These are phyloP conservation scores for Davidsoniella neocaledoniae DNA, from an alignment of 2,329 filamentous ascomycete genomes.

Conservation along the genomic window DNA sequence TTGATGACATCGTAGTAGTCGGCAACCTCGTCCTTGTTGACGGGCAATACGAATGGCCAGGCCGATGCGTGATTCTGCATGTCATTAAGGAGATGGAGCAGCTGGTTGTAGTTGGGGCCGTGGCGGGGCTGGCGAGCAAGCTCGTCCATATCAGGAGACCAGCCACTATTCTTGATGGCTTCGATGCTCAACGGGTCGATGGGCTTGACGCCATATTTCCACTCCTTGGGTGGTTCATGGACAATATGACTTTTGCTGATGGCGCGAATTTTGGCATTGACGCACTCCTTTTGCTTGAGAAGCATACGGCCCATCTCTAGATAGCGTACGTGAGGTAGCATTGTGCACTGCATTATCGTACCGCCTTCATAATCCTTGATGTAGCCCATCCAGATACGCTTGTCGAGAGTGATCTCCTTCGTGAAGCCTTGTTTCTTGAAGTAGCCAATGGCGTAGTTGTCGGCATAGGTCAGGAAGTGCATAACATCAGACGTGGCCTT, in stretches of 20 bases:
- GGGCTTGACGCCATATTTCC: conserved; percentile 55
- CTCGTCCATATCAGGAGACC: conserved; percentile 97
- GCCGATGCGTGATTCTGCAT: conserved; percentile 85
- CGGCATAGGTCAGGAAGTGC: conserved; percentile 97
- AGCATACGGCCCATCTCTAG: conserved; percentile 87
- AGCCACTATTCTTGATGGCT: conserved; percentile 81
- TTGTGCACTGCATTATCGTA: conserved; percentile 97
- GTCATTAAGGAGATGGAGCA: conserved; percentile 83
- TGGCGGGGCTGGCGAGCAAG: conserved; percentile 86
- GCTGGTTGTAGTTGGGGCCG: conserved; percentile 88
- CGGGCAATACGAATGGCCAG: conserved; percentile 89
- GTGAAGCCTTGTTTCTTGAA: conserved; percentile 99
- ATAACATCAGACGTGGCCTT: conserved; percentile 93
- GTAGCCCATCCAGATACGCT: conserved; percentile 93
- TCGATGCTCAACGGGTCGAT: conserved; percentile 79
- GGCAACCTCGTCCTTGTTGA: conserved; percentile 90
- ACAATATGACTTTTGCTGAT: conserved; percentile 79
- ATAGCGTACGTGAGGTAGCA: conserved; percentile 90
- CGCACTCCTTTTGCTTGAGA: conserved; percentile 89
- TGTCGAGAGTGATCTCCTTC: conserved; percentile 89
- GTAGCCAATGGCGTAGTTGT: conserved; percentile 97
- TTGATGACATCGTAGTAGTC: conserved; percentile 99
- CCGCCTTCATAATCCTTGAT: conserved; percentile 99
- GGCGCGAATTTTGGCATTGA: conserved; percentile 85
- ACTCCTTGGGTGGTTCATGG: conserved; percentile 70